These are phyloP conservation scores for Plantago ovata DNA, from an alignment of 257 asterid genomes.

Conservation along the genomic window DNA sequence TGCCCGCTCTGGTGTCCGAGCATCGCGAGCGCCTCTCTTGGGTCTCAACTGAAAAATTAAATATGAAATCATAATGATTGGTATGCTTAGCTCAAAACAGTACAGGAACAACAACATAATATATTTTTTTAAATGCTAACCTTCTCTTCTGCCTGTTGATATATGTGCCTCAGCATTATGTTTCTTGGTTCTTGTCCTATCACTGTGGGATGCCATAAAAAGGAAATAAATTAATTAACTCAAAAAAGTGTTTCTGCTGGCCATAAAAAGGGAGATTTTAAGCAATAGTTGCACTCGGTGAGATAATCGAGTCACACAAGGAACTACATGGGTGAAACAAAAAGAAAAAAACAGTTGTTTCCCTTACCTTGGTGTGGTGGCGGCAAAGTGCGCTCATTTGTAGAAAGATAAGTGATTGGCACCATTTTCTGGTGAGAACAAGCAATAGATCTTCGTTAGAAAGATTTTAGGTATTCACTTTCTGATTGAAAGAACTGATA, in stretches of 20 bases:
- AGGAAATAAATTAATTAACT: neutral
- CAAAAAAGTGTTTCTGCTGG: neutral
- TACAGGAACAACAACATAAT: too few relatives aligned
- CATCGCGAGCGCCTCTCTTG: conserved; percentile 32
- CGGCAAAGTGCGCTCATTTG: conserved; percentile 44
- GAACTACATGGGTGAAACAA: too few relatives aligned
- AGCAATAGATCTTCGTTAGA: conserved; percentile 11
- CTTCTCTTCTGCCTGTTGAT: conserved; percentile 10
- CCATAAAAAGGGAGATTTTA: neutral
- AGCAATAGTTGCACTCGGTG: too few relatives aligned
- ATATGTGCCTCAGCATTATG: conserved; percentile 9
- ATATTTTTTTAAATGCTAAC: too few relatives aligned
- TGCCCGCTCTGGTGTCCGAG: conserved; percentile 36
- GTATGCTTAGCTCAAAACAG: neutral
- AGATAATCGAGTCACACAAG: too few relatives aligned
- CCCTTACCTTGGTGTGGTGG: conserved; percentile 47
- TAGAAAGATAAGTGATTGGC: conserved; percentile 37
- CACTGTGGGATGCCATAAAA: neutral
- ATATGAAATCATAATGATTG: neutral
- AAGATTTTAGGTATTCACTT: neutral
- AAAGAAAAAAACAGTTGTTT: neutral
- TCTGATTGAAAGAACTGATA: conserved; percentile 6
- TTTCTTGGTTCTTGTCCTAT: conserved; percentile 7
- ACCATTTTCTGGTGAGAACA: conserved; percentile 36
- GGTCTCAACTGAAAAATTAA: conserved; percentile 26